Percentiles rank a stretch among this genome's conserved stretches.
These are phyloP conservation scores for Parasitella parasitica DNA, from an alignment of 371 early-diverging fungal genomes.

Conservation along the genomic window DNA sequence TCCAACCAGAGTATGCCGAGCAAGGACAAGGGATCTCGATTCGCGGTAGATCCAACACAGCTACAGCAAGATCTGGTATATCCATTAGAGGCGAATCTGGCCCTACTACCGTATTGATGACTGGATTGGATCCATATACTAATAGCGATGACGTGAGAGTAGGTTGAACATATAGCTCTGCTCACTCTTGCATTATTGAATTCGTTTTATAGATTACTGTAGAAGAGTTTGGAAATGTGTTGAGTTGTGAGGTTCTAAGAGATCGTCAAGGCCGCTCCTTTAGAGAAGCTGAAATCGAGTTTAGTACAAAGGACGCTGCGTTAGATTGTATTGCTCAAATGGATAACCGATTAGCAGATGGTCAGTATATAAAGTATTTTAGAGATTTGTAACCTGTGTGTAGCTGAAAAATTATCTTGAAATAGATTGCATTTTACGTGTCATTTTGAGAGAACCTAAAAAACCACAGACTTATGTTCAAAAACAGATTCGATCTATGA, in stretches of 20 bases:
- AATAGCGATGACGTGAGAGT: constrained; percentile 62
- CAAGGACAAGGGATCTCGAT: constrained; percentile 10
- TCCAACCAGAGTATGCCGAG: background rate
- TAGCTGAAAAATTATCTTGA: background rate
- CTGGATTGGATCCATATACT: constrained; percentile 55
- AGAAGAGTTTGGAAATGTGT: constrained; percentile 37
- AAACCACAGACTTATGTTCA: constrained; percentile 3
- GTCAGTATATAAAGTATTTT: constrained; percentile 12
- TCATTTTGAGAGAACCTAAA: constrained; percentile 30
- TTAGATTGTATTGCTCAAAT: constrained; percentile 40
- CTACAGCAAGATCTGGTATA: constrained; percentile 10
- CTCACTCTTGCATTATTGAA: background rate
- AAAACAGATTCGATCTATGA: constrained; percentile 18
- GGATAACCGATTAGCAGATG: constrained; percentile 48
- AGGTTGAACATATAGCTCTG: background rate
- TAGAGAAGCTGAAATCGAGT: constrained; percentile 54
- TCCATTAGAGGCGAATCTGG: constrained; percentile 55
- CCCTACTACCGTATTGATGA: constrained; percentile 52
- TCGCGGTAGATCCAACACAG: constrained; percentile 28
- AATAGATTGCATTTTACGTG: constrained; percentile 37
- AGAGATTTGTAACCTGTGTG: too few relatives aligned
- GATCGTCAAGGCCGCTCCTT: constrained; percentile 42
- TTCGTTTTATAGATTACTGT: constrained; percentile 28
- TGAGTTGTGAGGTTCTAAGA: constrained; percentile 37
- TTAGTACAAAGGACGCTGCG: constrained; percentile 36